Evolutionary conservation across 495 filamentous ascomycete species (phyloP).

Genomic region (Acidomyces sp.): DNA sequence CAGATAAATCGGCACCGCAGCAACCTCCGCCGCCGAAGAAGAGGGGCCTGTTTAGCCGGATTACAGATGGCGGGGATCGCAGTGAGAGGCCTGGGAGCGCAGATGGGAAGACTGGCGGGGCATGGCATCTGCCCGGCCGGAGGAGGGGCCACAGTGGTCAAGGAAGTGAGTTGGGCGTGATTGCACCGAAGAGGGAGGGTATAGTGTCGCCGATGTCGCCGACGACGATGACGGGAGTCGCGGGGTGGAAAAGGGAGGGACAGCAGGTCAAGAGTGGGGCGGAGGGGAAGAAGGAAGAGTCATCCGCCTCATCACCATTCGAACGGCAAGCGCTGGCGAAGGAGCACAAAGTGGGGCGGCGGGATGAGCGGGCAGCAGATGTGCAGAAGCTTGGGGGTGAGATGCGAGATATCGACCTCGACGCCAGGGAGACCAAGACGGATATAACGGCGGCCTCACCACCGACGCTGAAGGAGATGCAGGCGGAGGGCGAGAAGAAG

Average conservation of each 20-base stretch:
- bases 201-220: background rate
- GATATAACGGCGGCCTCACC: background rate
- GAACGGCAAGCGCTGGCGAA: background rate
- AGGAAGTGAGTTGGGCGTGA: conserved; percentile 24
- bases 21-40: conserved; percentile 41
- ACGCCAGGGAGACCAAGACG: background rate
- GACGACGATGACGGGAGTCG: background rate
- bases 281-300: background rate
- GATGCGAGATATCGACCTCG: background rate
- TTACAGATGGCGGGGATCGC: conserved; percentile 40
- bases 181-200: conserved; percentile 13
- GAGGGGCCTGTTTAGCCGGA: conserved; percentile 71
- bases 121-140: conserved; percentile 21
- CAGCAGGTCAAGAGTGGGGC: background rate
- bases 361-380: conserved; percentile 1
- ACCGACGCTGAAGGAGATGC: background rate
- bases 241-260: background rate
- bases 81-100: conserved; percentile 12
- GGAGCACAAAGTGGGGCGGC: background rate
- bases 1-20: conserved; percentile 49
- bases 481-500: background rate
- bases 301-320: background rate
- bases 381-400: background rate
- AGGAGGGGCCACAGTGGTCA: conserved; percentile 24
- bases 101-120: conserved; percentile 1